Base-by-base conservation (phyloP, 139 green algal species). In the Pseudopediastrum boryanum region DNA sequence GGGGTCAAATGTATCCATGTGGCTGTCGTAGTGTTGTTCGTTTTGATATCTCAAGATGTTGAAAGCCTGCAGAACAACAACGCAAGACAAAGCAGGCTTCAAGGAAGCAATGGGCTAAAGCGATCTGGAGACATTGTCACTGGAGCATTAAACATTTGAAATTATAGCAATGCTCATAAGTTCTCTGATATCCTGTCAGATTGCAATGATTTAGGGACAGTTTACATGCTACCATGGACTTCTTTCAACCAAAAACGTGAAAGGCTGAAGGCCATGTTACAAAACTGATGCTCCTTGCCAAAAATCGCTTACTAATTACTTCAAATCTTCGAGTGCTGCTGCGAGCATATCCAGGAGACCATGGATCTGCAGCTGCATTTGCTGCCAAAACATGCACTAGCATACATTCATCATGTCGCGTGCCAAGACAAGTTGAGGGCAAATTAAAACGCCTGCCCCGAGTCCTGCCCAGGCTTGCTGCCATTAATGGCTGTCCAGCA, bases 11-110 rank as follows among this genome's bases (percentile, higher is more conserved):
- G 66, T 83, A 58, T 89, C 88, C 73, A 85, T 82, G 82, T 92
- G 88, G 1, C 63, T 82, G 31, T 92, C 85, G 69, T 92, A 91
- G 59, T 87, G 82, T 58, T 90, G 84, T 0, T 51, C 29, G n/a
- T 85, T 44, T 29, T 87, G n/a, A 64, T 92, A 92, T 33, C 74
- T 62, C 43, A 92, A 61, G 33, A 92, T 83, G 66, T 92, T 92
- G 79, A 90, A 92, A 31, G 87, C 61, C 85, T 90, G 78, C 39
- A 31, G 25, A 31, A 39, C 35, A 64, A 29, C 35, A 38, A 35
- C 51, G 48, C 16, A 16, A 58, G 16, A 16, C 48, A 58, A 58
- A 58, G 48, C 16, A 19, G 16, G 48, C 16, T 27, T 19, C 19
- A 27, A 58, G 48, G 16, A 19, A 16, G 48, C 48, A 27, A 19